Conservation (phyloP, 257 asterid genomes). For the Hygrophila difformis region DNA sequence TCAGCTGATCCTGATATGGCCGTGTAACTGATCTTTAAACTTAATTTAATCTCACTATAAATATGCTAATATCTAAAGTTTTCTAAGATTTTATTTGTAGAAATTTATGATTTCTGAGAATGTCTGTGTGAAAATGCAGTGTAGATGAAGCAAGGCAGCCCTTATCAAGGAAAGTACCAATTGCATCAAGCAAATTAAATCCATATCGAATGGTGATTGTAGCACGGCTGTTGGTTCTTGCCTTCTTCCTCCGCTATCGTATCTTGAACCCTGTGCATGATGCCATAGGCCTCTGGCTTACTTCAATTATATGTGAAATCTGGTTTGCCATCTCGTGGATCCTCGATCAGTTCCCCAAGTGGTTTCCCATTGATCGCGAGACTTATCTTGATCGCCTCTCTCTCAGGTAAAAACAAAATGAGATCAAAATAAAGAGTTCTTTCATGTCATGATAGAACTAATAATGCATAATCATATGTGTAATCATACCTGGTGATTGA, state of each 20-base stretch:
- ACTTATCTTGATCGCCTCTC: conserved; percentile 95
- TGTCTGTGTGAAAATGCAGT: conserved; percentile 37
- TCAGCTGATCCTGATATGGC: conserved; percentile 66
- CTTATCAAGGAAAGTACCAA: conserved; percentile 84
- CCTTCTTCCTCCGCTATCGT: conserved; percentile 79
- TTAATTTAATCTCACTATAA: not conserved
- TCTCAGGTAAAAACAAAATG: conserved; percentile 41
- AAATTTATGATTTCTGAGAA: too few relatives aligned
- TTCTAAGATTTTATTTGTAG: too few relatives aligned
- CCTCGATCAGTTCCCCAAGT: conserved; percentile 97
- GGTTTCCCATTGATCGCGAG: conserved; percentile 92
- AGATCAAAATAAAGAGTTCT: not conserved
- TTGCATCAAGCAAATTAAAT: conserved; percentile 86
- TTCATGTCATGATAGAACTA: not conserved
- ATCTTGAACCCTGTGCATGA: conserved; percentile 88
- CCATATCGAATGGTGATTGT: conserved; percentile 97
- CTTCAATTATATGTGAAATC: conserved; percentile 89
- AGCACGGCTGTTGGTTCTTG: conserved; percentile 68
- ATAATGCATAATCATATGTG: too few relatives aligned
- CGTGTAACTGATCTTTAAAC: conserved; percentile 32
- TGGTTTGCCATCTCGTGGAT: conserved; percentile 98
- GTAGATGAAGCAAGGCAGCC: conserved; percentile 95
- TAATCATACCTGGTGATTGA: too few relatives aligned
- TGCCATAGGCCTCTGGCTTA: conserved; percentile 94
- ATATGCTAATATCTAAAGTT: too few relatives aligned